These are phyloP conservation scores for Fallopia convolvulus DNA, from an alignment of 148 eudicot genomes.

Conservation along the genomic window DNA sequence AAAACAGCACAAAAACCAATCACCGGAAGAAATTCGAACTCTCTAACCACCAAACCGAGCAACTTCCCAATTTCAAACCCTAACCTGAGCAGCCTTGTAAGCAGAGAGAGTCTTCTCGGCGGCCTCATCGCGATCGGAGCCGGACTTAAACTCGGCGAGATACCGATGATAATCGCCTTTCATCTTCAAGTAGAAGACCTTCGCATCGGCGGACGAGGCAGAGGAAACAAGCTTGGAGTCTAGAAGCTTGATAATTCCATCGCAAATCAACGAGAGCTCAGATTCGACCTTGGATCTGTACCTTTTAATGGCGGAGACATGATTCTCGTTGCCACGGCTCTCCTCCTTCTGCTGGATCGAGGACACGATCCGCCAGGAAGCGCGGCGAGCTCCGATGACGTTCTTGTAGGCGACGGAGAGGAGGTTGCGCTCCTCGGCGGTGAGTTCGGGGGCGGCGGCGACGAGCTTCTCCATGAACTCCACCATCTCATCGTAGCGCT, in stretches of 20 bases:
- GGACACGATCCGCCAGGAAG: conserved; percentile 25
- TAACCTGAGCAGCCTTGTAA: conserved; percentile 20
- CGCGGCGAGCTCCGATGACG: conserved; percentile 28
- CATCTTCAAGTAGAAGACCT: conserved; percentile 27
- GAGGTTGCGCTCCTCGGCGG: conserved; percentile 26
- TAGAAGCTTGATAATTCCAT: conserved; percentile 14
- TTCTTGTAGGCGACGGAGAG: conserved; percentile 31
- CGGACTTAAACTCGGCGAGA: conserved; percentile 28
- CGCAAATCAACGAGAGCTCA: conserved; percentile 19
- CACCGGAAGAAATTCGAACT: neutral
- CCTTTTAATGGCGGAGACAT: conserved; percentile 15
- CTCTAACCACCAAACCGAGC: neutral
- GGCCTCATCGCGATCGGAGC: conserved; percentile 20
- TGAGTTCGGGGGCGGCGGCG: conserved; percentile 17
- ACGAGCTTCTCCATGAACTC: conserved; percentile 29
- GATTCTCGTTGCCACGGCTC: conserved; percentile 22
- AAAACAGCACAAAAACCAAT: neutral
- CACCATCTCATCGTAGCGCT: conserved; percentile 29
- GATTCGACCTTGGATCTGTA: conserved; percentile 26
- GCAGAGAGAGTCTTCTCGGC: conserved; percentile 23
- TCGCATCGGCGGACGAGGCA: conserved; percentile 14
- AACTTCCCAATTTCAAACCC: neutral
- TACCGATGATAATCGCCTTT: conserved; percentile 30
- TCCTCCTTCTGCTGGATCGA: conserved; percentile 28
- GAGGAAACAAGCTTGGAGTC: conserved; percentile 17